Base-by-base conservation (phyloP, 2,329 filamentous ascomycete genomes). In the Ampelomyces quisqualis region DNA sequence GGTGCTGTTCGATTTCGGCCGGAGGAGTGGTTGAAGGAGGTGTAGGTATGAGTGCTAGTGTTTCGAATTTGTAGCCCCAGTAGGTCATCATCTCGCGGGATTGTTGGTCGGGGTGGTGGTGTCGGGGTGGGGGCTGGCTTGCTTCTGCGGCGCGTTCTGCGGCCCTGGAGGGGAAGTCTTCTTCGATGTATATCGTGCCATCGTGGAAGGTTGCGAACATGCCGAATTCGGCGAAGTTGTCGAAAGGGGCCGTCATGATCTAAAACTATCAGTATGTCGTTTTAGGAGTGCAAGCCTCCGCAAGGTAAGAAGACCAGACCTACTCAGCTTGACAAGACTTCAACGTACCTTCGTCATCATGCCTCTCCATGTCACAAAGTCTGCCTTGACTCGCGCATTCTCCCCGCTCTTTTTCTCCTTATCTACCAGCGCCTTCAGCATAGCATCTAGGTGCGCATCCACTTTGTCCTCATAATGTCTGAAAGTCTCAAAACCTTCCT, bases 61-160 rank as follows among this genome's bases (percentile, higher is more conserved):
- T 86, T 69, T 98, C 93, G 59, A 98, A 98, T 65, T 98, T 98
- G 73, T 98, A 98, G 23, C 91, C 91, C 91, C 91, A 97, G 62
- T 84, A 98, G 34, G 85, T 82, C 90, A 96, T 96, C 50, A 90
- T 75, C 43, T 93, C 86, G 35, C 86, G 83, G 0, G 87, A 79
- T 62, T 76, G 73, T 59, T 75, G 71, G 57, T 80, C 72, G 57
- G 78, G 70, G 52, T 81, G 72, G 7, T 57, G 54, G 29, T 57
- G 37, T 13, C 53, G 51, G 7, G 57, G 49, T 4, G 51, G 55
- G 5, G 57, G 57, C 2, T 57, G 50, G 13, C 43, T 32, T 15
- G 57, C 38, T 47, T 65, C 57, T 72, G 76, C 52, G 76, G 73
- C 45, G 51, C 81, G 79, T 9, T 81, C 79, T 1, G 78, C 75